A percentile compares a stretch with the other conserved stretches of the same genome.
These are phyloP conservation scores for Rugosomyces carneus DNA, from an alignment of 1,284 basidiomycete genomes.

Conservation along the genomic window DNA sequence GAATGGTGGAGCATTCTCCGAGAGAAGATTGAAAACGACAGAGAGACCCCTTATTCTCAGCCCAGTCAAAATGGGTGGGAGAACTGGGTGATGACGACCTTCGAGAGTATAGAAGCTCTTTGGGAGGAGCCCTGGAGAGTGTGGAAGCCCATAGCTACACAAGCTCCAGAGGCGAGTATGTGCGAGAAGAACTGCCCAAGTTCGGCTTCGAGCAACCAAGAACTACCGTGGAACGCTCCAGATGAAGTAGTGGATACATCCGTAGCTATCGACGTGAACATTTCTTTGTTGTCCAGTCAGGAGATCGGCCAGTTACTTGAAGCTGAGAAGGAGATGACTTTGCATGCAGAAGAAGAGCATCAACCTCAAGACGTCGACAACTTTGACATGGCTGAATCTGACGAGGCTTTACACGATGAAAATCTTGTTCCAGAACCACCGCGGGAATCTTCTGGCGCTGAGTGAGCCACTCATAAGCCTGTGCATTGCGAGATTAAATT, in stretches of 20 bases:
- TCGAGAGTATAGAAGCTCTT: slow-evolving; percentile 77
- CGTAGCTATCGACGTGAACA: slow-evolving; percentile 46
- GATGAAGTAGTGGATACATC: slow-evolving; percentile 11
- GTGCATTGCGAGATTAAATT: neutral
- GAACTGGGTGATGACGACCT: slow-evolving; percentile 76
- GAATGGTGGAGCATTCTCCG: slow-evolving; percentile 65
- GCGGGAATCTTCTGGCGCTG: neutral
- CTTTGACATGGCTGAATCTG: slow-evolving; percentile 20
- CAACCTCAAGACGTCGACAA: slow-evolving; percentile 19
- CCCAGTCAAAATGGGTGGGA: slow-evolving; percentile 44
- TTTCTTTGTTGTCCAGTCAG: slow-evolving; percentile 46
- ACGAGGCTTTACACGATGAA: slow-evolving; percentile 11
- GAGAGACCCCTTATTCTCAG: slow-evolving; percentile 23
- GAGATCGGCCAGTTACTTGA: slow-evolving; percentile 40
- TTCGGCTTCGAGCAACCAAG: slow-evolving; percentile 2
- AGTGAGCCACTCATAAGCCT: neutral
- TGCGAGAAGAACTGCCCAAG: neutral
- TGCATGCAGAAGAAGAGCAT: slow-evolving; percentile 18
- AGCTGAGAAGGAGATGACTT: slow-evolving; percentile 32
- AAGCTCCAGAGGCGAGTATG: neutral
- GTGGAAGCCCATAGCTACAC: slow-evolving; percentile 41
- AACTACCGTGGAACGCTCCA: slow-evolving; percentile 17
- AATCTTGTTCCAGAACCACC: neutral
- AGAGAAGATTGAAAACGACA: slow-evolving; percentile 46
- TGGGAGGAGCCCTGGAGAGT: slow-evolving; percentile 57